Percentiles rank a stretch among this genome's conserved stretches.
phyloP scores from a whole-genome alignment of 306 rosid species.

The Crotalaria pallida region DNA sequence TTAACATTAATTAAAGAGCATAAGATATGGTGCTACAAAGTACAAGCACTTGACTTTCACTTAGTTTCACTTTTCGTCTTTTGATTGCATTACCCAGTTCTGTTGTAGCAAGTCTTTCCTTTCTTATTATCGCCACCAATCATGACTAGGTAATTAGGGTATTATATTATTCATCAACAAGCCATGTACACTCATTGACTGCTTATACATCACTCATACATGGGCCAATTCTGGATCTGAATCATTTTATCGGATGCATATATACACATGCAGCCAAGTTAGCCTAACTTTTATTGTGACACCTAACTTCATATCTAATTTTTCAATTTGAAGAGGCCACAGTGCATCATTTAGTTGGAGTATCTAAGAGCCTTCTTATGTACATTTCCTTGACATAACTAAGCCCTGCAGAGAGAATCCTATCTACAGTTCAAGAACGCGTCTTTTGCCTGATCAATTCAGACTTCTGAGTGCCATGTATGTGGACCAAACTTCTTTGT shows the following conservation, averaged over 20 bases:
- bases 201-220: conserved; percentile 27
- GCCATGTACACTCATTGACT: neutral
- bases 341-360: conserved; percentile 1
- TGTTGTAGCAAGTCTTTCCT: neutral
- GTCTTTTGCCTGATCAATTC: neutral
- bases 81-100: neutral
- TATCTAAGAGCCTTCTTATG: neutral
- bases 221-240: conserved; percentile 13
- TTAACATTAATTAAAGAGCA: neutral
- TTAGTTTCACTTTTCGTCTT: neutral
- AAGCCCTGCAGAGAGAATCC: conserved; percentile 9
- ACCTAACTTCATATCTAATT: neutral
- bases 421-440: neutral
- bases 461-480: neutral
- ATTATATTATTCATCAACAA: neutral
- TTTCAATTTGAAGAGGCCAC: neutral
- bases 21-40: neutral
- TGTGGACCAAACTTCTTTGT: neutral
- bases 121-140: neutral
- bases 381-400: conserved; percentile 5
- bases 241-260: neutral
- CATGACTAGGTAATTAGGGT: neutral
- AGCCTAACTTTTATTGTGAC: conserved; percentile 19
- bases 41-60: neutral
- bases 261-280: neutral